Evolutionary conservation across 2,329 filamentous ascomycete genomes (phyloP), one percentile per base, ranked within the genome.

Genomic region (Chaetomium sp.): DNA sequence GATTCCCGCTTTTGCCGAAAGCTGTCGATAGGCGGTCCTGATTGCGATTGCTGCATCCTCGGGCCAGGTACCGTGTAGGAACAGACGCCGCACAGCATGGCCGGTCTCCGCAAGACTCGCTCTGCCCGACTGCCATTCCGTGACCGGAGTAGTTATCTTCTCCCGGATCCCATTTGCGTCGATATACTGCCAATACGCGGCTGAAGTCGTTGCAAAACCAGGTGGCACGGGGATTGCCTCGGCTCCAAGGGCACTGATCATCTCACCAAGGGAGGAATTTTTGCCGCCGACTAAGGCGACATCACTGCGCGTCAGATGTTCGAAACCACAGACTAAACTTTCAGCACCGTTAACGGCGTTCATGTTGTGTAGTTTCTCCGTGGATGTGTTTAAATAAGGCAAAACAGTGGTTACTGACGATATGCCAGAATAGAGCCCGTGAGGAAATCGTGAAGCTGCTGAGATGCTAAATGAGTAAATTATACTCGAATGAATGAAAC

Each of bases 261-360:
- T 71, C 58, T 72, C 70, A 3, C 70, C 70, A 19, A 72, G 58
- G 2, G 70, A 72, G 10, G 70, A 67, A 50, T 71, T 72, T 60
- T 72, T 72, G 6, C 70, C 70, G 12, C 70, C 70, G 6, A 72
- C 70, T 6, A 68, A 47, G 34, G 57, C 59, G 19, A 61, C 67
- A 61, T 68, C 67, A 34, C 56, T 40, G 59, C 61, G 60, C 14
- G 11, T 44, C 11, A 68, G 56, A 19, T 60, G 49, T 43, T 66
- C 60, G 53, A 69, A 67, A 33, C 64, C 62, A 33, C 58, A 49
- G 9, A 58, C 38, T n/a, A 60, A 44, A 27, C 27, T 9, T 40
- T 35, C 36, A 19, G 37, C 34, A 35, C 2, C 14, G 1, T 14
- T 6, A 11, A 42, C 9, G 40, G 10, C 14, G 12, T 40, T 9